Percentiles rank a stretch among this genome's conserved stretches.
Evolutionary conservation across 2,329 filamentous ascomycete species (phyloP).

Genomic region (Pestalotiopsis sp.): DNA sequence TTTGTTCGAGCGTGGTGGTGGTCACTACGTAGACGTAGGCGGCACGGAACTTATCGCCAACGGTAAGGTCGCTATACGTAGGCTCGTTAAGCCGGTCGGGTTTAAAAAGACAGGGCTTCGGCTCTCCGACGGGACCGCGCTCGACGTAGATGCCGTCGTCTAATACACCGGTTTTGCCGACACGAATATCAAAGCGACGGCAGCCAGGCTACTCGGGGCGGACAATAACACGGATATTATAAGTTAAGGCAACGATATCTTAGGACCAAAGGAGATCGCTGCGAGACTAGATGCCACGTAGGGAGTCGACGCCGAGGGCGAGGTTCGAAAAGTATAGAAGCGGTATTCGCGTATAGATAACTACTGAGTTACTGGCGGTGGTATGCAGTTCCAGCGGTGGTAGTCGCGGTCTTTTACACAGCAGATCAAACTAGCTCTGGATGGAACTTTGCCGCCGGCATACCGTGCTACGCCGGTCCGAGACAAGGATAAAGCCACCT

Average conservation of each 20-base stretch:
- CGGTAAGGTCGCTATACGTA: conserved; percentile 28
- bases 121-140: conserved; percentile 29
- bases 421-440: too few species aligned
- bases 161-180: conserved; percentile 37
- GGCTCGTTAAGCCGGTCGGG: conserved; percentile 25
- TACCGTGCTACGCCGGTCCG: too few species aligned
- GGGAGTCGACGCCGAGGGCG: conserved; percentile 42
- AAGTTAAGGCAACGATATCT: neutral
- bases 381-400: conserved; percentile 29
- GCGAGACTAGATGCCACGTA: conserved; percentile 36
- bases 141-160: conserved; percentile 33
- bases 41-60: conserved; percentile 31
- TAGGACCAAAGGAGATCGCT: conserved; percentile 30
- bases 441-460: too few species aligned
- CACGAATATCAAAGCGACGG: conserved; percentile 17
- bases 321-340: conserved; percentile 41
- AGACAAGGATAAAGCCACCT: too few species aligned
- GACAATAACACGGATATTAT: neutral
- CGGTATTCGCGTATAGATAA: conserved; percentile 32
- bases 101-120: conserved; percentile 28
- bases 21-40: conserved; percentile 37
- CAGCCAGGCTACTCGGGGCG: neutral
- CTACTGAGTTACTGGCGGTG: conserved; percentile 35
- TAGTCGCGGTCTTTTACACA: too few species aligned
- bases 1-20: conserved; percentile 36